A percentile compares a stretch with the other conserved stretches of the same genome.
These are phyloP conservation scores for Phytopythium cucurbitacearum DNA, from an alignment of 352 stramenopile genomes.

Conservation along the genomic window DNA sequence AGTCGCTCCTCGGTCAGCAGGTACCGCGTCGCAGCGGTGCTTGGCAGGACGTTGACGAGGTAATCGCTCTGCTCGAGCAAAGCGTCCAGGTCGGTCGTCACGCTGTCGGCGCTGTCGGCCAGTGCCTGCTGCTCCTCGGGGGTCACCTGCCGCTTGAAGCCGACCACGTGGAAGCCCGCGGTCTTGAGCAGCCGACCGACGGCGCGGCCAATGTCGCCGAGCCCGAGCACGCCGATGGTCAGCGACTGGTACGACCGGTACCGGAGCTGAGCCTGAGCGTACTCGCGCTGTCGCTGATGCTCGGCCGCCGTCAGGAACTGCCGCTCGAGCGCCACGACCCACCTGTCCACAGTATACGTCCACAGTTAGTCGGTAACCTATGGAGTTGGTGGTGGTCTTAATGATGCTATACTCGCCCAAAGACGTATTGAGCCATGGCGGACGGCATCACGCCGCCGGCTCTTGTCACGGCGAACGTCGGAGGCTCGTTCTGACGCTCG, in stretches of 20 bases:
- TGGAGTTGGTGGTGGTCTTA: background rate
- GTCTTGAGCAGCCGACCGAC: conserved; percentile 46
- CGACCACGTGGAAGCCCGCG: conserved; percentile 52
- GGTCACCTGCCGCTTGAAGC: conserved; percentile 59
- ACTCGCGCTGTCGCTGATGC: conserved; percentile 26
- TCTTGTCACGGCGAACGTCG: conserved; percentile 32
- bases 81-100: conserved; percentile 39
- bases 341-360: conserved; percentile 3
- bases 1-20: conserved; percentile 55
- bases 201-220: conserved; percentile 57
- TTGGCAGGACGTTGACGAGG: conserved; percentile 80
- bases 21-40: conserved; percentile 63
- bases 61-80: conserved; percentile 64
- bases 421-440: conserved; percentile 45
- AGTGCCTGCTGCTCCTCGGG: conserved; percentile 10
- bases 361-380: background rate
- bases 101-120: conserved; percentile 22
- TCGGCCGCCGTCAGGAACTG: conserved; percentile 34
- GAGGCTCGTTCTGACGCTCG: background rate
- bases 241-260: conserved; percentile 37
- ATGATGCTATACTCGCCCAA: conserved; percentile 17
- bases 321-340: conserved; percentile 33
- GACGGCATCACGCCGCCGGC: conserved; percentile 40
- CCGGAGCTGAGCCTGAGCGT: conserved; percentile 27
- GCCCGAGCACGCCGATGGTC: conserved; percentile 52